Conservation (phyloP, 768 basidiomycete genomes). For the Amanita subjunquillea region DNA sequence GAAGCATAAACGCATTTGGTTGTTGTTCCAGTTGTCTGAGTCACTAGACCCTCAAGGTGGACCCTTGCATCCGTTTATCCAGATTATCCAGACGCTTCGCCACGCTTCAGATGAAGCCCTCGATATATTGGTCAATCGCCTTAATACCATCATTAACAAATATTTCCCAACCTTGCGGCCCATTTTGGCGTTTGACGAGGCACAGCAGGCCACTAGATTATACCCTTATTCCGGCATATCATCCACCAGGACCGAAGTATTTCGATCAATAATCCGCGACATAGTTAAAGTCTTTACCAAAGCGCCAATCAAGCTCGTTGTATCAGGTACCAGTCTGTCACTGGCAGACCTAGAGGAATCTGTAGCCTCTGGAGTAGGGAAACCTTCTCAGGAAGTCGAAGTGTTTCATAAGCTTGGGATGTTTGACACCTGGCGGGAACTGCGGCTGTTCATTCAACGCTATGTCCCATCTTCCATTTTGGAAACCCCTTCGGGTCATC, state of each 20-base stretch:
- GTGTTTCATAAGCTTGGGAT: constrained; percentile 10
- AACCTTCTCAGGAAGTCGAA: background rate
- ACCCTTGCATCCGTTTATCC: constrained; percentile 10
- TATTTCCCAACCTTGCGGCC: constrained; percentile 7
- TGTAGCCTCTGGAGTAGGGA: background rate
- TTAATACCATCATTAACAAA: constrained; percentile 5
- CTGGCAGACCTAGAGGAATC: constrained; percentile 9
- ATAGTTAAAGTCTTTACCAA: constrained; percentile 9
- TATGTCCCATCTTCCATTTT: constrained; percentile 7
- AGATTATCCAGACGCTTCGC: constrained; percentile 7
- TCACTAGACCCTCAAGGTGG: background rate
- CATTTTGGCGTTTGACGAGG: constrained; percentile 9
- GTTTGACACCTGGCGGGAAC: background rate
- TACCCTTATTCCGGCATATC: constrained; percentile 10
- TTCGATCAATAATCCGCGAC: constrained; percentile 11
- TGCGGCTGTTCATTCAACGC: constrained; percentile 7
- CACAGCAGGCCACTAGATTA: constrained; percentile 4
- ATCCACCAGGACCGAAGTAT: constrained; percentile 7
- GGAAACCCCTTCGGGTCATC: constrained; percentile 4
- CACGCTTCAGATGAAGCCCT: constrained; percentile 10
- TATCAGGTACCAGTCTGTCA: constrained; percentile 6
- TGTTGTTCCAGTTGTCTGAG: no score
- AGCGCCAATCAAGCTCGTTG: constrained; percentile 3
- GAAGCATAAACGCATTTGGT: constrained; percentile 6
- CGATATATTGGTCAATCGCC: constrained; percentile 6